phyloP scores from a whole-genome alignment of 2,329 filamentous ascomycete species.

The Arthrinium puccinioides region DNA sequence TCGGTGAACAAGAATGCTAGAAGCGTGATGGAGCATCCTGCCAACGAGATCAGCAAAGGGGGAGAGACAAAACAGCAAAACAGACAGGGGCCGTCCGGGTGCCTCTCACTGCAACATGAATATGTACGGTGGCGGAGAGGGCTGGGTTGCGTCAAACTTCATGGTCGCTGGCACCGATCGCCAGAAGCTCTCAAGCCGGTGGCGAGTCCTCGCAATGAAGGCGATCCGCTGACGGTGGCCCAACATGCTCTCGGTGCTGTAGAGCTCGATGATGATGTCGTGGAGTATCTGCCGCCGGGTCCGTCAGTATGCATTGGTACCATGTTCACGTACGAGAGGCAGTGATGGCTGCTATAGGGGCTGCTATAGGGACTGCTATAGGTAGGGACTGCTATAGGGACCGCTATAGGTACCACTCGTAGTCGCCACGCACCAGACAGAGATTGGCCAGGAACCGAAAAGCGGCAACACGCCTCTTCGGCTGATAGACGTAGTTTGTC shows the following conservation, averaged over 20 bases:
- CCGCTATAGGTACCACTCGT: not conserved
- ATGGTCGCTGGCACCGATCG: not conserved
- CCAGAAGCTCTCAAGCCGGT: not conserved
- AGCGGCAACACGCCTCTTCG: not conserved
- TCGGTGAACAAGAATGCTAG: not conserved
- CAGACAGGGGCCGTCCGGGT: not conserved
- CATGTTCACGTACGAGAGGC: too few relatives aligned
- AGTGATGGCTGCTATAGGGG: not conserved
- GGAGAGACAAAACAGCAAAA: too few relatives aligned
- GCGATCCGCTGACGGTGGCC: not conserved
- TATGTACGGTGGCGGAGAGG: not conserved
- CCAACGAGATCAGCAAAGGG: not conserved
- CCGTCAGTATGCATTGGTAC: too few relatives aligned
- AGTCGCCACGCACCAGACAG: not conserved
- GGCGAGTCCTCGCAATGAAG: not conserved
- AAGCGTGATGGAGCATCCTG: constrained; percentile 1
- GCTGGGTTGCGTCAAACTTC: not conserved
- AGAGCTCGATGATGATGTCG: not conserved
- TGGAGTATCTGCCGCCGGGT: constrained; percentile 1
- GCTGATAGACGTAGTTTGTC: not conserved
- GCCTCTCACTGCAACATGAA: not conserved
- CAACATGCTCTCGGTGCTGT: not conserved
- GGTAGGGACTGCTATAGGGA: not conserved
- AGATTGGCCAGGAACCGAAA: not conserved
- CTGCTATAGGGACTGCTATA: not conserved